These are phyloP conservation scores for Schizonepeta tenuifolia DNA, from an alignment of 257 asterid species.

Conservation along the genomic window DNA sequence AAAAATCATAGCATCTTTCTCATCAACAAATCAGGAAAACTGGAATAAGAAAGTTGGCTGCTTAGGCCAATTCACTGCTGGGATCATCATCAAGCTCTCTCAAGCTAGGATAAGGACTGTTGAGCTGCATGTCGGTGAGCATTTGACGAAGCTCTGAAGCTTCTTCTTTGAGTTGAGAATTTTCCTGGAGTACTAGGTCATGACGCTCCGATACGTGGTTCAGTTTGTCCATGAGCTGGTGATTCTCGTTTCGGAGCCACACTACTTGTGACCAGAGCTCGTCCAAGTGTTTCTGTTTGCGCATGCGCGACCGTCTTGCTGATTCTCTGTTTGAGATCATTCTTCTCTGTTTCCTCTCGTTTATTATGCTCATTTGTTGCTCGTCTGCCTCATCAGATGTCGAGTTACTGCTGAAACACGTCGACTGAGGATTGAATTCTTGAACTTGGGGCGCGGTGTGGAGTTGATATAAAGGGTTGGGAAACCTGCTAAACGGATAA, in stretches of 20 bases:
- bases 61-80: slow-evolving; percentile 44
- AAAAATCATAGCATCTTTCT: slow-evolving; percentile 39
- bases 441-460: slow-evolving; percentile 57
- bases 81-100: slow-evolving; percentile 57
- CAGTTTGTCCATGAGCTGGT: slow-evolving; percentile 66
- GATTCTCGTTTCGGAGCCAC: slow-evolving; percentile 83
- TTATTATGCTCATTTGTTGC: slow-evolving; percentile 62
- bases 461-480: slow-evolving; percentile 55
- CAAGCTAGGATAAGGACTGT: slow-evolving; percentile 52
- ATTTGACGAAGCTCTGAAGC: slow-evolving; percentile 72
- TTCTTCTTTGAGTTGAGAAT: slow-evolving; percentile 71
- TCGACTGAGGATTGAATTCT: slow-evolving; percentile 59
- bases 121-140: slow-evolving; percentile 66
- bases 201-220: slow-evolving; percentile 65
- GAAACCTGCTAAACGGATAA: slow-evolving; percentile 47
- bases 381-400: slow-evolving; percentile 94
- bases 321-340: slow-evolving; percentile 94
- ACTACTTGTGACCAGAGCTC: slow-evolving; percentile 93
- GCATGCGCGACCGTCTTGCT: slow-evolving; percentile 90
- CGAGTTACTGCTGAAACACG: slow-evolving; percentile 77
- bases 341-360: slow-evolving; percentile 83
- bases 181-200: slow-evolving; percentile 63
- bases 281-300: slow-evolving; percentile 85
- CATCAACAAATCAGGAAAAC: slow-evolving; percentile 34
- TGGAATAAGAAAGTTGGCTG: slow-evolving; percentile 26